phyloP scores from a whole-genome alignment of 441 rosid species.

The Biscutella laevigata region DNA sequence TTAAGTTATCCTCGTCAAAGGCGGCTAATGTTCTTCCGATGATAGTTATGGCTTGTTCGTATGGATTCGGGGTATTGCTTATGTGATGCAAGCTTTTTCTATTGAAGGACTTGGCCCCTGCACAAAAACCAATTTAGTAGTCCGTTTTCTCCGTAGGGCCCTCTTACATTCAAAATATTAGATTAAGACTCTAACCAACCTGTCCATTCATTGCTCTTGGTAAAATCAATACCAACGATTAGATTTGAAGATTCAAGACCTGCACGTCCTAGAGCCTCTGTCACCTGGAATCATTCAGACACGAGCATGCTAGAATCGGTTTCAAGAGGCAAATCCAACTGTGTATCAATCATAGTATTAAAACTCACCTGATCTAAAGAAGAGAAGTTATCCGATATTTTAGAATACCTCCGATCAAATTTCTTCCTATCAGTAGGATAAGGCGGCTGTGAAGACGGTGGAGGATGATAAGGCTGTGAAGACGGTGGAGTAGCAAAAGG shows the following conservation, averaged over 20 bases:
- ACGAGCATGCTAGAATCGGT: not conserved
- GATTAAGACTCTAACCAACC: constrained; percentile 24
- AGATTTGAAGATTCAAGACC: constrained; percentile 79
- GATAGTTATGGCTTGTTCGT: constrained; percentile 65
- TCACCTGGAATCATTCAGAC: constrained; percentile 30
- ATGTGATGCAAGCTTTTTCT: constrained; percentile 59
- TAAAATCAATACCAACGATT: constrained; percentile 67
- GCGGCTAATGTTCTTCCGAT: constrained; percentile 57
- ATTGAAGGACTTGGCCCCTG: constrained; percentile 53
- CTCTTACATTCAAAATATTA: not conserved
- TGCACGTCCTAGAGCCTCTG: constrained; percentile 52
- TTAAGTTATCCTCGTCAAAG: constrained; percentile 69
- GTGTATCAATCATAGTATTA: not conserved
- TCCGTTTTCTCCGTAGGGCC: not conserved
- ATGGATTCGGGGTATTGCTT: constrained; percentile 48
- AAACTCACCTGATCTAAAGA: constrained; percentile 73
- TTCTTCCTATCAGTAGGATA: constrained; percentile 42
- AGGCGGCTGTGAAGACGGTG: too few relatives aligned
- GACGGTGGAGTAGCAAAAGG: too few relatives aligned
- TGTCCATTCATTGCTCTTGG: constrained; percentile 81
- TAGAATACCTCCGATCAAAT: constrained; percentile 69
- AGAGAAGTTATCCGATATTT: constrained; percentile 71
- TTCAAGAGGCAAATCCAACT: constrained; percentile 1
- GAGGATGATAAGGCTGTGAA: too few relatives aligned
- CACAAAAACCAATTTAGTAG: constrained; percentile 12